Conservation (phyloP, 2,329 filamentous ascomycete genomes). For the Fonsecaea pugnacius region DNA sequence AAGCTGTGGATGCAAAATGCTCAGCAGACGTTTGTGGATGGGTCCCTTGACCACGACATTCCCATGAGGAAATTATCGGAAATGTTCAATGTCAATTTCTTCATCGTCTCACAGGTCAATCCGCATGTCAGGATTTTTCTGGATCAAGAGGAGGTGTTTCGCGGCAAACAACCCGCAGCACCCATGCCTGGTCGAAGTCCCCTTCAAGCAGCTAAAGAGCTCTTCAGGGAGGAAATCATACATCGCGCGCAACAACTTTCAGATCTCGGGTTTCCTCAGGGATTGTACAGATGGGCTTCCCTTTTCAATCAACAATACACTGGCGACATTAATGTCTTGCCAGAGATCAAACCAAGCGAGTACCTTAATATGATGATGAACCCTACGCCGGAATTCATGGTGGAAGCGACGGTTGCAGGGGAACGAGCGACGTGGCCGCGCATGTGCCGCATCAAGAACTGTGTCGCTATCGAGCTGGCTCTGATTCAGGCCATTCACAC, state of each 20-base stretch:
- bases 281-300: constrained; percentile 76
- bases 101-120: constrained; percentile 96
- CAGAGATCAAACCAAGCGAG: constrained; percentile 74
- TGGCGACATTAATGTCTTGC: constrained; percentile 92
- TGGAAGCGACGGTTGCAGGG: constrained; percentile 73
- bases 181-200: constrained; percentile 3
- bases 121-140: constrained; percentile 90
- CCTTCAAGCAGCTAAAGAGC: constrained; percentile 67
- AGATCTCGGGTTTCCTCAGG: constrained; percentile 79
- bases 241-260: constrained; percentile 80
- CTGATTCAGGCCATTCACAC: constrained; percentile 53
- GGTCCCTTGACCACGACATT: constrained; percentile 90
- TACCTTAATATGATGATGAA: constrained; percentile 80
- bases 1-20: constrained; percentile 75
- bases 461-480: constrained; percentile 85
- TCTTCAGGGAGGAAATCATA: constrained; percentile 78
- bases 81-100: constrained; percentile 98
- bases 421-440: constrained; percentile 92
- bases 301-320: constrained; percentile 90
- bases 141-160: constrained; percentile 68
- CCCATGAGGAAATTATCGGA: constrained; percentile 88
- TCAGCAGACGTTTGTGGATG: constrained; percentile 87
- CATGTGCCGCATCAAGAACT: constrained; percentile 80
- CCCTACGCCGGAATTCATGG: constrained; percentile 84
- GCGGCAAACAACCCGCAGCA: constrained; percentile 37